Evolutionary conservation across 169 alveolate genomes (phyloP), one percentile per base, ranked within the genome.

Genomic region (Plasmodium fragile): DNA sequence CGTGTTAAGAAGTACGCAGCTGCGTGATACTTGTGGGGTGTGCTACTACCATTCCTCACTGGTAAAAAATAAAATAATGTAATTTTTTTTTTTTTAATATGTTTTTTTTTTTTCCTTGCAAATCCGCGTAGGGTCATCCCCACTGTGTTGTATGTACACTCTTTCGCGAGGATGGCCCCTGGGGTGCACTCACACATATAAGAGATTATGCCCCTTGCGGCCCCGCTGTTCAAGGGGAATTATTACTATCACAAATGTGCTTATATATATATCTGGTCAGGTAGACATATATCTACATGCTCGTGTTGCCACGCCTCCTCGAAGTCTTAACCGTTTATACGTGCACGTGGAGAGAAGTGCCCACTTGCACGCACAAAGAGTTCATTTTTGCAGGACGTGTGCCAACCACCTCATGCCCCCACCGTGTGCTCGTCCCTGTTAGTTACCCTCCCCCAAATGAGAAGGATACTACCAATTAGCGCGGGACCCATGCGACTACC

Each of bases 261-360:
- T 18, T 39, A 79, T 41, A 79, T 41, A 41, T 41, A 79, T 79
- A 78, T 16, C 49, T 78, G 34, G 16, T 25, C 55, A 78, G 34
- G 53, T 77, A 80, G 36, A 18, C 16, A 78, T 80, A 49, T 49
- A 81, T 81, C 5, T 81, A 52, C 36, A n/a, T 49, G 22, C 59
- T 49, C 7, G 22, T 49, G 59, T 49, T 49, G 59, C 59, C 59
- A 13, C 59, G 3, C 59, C 22, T 49, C 22, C 18, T 13, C 59
- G 6, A 49, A 49, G 16, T 49, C 59, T 49, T 49, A 49, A 49
- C 59, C 59, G 59, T 43, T 10, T 43, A 10, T 6, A 4, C 49
- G 13, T 41, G 13, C 10, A 41, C 13, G 49, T 41, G 49, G 49
- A 6, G 49, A 41, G 49, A 6, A 1, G 3, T 4, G 53, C n/a